Percentiles rank a stretch among this genome's conserved stretches.
phyloP scores from a whole-genome alignment of 306 rosid species.

The Dalbergia oliveri region DNA sequence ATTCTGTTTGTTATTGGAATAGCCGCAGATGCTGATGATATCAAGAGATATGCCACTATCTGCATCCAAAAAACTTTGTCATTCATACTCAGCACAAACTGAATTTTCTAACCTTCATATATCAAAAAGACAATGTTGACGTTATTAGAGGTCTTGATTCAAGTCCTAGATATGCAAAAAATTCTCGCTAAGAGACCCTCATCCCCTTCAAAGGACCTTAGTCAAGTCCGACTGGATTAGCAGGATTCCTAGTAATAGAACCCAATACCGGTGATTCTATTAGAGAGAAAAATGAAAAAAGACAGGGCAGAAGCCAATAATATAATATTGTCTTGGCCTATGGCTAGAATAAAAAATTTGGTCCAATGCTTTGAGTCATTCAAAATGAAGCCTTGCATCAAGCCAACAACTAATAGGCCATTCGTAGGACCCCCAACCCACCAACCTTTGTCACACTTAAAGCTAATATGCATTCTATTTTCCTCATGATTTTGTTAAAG shows the following conservation, averaged over 20 bases:
- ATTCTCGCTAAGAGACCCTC: no score
- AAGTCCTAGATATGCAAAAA: no score
- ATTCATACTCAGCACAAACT: background rate
- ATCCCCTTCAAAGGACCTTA: no score
- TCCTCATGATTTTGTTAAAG: background rate
- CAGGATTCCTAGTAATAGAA: no score
- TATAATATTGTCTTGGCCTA: background rate
- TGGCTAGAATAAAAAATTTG: background rate
- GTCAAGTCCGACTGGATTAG: no score
- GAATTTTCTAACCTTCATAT: conserved; percentile 5
- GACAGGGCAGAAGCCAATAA: background rate
- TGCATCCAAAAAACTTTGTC: conserved; percentile 38
- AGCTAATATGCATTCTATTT: background rate
- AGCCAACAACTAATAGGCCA: background rate
- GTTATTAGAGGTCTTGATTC: no score
- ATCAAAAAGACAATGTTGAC: background rate
- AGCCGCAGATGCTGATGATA: conserved; percentile 74
- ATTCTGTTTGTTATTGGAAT: conserved; percentile 62
- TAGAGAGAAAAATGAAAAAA: no score
- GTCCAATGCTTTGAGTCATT: background rate
- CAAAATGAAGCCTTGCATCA: background rate
- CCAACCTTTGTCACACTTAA: background rate
- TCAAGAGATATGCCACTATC: conserved; percentile 72
- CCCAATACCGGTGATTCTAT: no score
- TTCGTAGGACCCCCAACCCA: conserved; percentile 10